Conservation (phyloP, 257 asterid species). For the Solanum peruvianum region DNA sequence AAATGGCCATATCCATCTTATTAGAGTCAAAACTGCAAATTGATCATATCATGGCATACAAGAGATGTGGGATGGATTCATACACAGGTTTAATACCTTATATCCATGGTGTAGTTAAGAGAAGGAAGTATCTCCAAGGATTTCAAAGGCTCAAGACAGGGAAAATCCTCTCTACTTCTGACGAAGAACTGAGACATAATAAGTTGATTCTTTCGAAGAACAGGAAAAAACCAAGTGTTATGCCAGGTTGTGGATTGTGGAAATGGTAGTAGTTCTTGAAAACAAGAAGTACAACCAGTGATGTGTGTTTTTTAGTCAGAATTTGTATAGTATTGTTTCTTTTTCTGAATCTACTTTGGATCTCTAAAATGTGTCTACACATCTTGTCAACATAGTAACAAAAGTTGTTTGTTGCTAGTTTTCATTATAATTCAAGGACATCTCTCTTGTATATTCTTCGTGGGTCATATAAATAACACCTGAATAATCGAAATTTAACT, state of each 20-base stretch:
- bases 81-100: conserved; percentile 13
- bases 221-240: neutral
- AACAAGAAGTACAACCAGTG: neutral
- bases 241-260: neutral
- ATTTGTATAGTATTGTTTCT: neutral
- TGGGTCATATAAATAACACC: neutral
- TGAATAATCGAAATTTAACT: neutral
- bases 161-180: neutral
- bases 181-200: neutral
- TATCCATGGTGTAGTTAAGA: neutral
- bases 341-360: neutral
- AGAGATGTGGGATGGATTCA: neutral
- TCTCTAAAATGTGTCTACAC: neutral
- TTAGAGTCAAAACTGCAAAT: neutral
- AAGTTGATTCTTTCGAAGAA: neutral
- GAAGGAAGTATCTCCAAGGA: neutral
- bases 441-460: neutral
- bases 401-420: neutral
- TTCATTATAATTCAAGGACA: neutral
- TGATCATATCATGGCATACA: neutral
- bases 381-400: neutral
- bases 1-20: neutral
- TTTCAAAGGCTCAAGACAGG: neutral
- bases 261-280: neutral
- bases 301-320: neutral